Evolutionary conservation across 2,329 filamentous ascomycete genomes (phyloP), one percentile per base, ranked within the genome.

Genomic region (Capronia americana): DNA sequence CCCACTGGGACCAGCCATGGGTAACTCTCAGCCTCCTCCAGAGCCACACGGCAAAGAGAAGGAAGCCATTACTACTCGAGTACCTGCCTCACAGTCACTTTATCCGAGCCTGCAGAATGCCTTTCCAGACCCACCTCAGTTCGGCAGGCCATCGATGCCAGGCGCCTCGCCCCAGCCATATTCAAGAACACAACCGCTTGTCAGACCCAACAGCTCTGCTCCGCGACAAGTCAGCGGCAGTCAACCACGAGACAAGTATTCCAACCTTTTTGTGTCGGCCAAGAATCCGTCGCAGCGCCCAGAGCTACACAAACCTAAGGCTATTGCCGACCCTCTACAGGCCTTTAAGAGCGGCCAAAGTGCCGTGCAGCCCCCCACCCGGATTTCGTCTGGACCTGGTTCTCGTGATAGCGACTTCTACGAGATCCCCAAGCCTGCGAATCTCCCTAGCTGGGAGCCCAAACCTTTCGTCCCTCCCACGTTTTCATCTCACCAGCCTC

Each of bases 101-200:
- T 68, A 68, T 57, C 57, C 61, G 46, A 61, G 51, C 34, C 44
- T 62, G n/a, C 63, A 67, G 46, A 63, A 63, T 55, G 38, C 53
- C 17, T 17, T 53, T 24, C 62, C 46, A 48, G 55, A 26, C n/a
- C 61, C 80, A 34, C 80, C 83, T 46, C 82, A 87, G 71, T 89
- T 88, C 72, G 87, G 87, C 59, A 84, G 85, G 71, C 80, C 87
- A 1, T 87, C 85, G 68, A 84, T 86, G 17, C 76, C 88, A 64
- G 79, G 85, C 38, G 56, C 74, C 72, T 56, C 71, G 69, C 30
- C 77, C 70, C 80, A 83, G 74, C 78, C 84, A 68, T 71, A 79
- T 74, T 73, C 82, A 77, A 69, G 75, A 75, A 30, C 76, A 81
- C 67, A 77, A 82, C 84, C 86, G 64, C 83, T 69, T 30, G 62